Base-by-base conservation (phyloP, 805 yeast genomes). In the Yamadazyma takamatsuzukensis region DNA sequence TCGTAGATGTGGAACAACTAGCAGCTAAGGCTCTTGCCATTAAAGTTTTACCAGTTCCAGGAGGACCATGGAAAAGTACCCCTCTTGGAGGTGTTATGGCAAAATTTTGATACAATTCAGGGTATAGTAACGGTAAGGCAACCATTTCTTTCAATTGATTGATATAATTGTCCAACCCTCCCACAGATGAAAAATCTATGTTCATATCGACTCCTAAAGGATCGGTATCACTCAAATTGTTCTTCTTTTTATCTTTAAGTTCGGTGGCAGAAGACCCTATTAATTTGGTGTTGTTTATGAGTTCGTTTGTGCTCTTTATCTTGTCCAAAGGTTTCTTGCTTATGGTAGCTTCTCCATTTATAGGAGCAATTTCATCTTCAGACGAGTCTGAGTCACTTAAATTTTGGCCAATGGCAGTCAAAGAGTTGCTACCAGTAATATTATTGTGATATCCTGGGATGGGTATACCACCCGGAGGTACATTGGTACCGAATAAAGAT, bases 11-110 rank as follows among this genome's bases (percentile, higher is more conserved):
- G 0, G 96, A 84, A 48, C 96, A 88, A 44, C 95, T 84, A 0
- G 97, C 93, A 2, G 98, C 98, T 32, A 93, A 65, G 0, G 98
- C 98, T 39, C 98, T 67, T 0, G 98, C 98, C 96, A 93, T 87
- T 32, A 93, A 71, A 0, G 98, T 93, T 55, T 93, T 93, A 72
- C 98, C 98, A 0, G 98, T 93, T 43, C 98, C 98, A 3, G 98
- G 98, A 4, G 98, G 98, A 29, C 98, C 98, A 59, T 93, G 98
- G 61, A 93, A 93, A 34, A 93, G 60, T 1, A 93, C 98, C 41
- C 98, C 98, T 44, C 98, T 69, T 13, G 98, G 98, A 1, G 98
- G 97, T 0, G 96, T 86, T 21, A 90, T 87, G 36, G 79, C 80
- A 51, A 93, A 93, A 53, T 80, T 79, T 44, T 87, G 83, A 52